Base-by-base conservation (phyloP, 1,139 yeast genomes). In the Tardiomyces blankii region DNA sequence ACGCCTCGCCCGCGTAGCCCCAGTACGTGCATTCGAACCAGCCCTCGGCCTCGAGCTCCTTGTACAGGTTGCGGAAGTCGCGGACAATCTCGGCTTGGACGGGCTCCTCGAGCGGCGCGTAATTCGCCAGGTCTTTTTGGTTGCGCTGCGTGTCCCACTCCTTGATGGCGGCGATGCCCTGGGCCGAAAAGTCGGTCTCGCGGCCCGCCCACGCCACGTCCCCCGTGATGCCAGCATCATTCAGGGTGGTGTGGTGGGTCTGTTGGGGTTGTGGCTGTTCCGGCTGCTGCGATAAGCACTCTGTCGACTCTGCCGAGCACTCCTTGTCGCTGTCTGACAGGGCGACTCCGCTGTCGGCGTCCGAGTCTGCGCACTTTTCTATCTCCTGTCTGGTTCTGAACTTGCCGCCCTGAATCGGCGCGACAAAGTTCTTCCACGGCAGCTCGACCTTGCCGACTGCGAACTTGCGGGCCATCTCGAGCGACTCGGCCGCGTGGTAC, bases 341-440 rank as follows among this genome's bases (percentile, higher is more conserved):
- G 16, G 47, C 51, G 9, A 54, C 49, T 1, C 53, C 61, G 41
- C 52, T 57, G 41, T 55, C 59, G 18, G 45, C 28, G 16, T 55
- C 56, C 45, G 48, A 46, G 39, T 28, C 30, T 13, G 35, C 28
- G 25, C 25, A 21, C 14, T 6, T 12, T 14, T 30, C 38, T 14
- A 45, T 18, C 38, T 60, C 61, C 25, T 48, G 53, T 23, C 48
- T 47, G 8, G 60, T 53, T 23, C 69, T 53, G 59, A 75, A 82
- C 3, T 60, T 56, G 0, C 87, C 95, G 7, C 95, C 95, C 63
- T 86, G 95, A 50, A 88, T 84, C 0, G 96, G 96, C 4, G 96
- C 95, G 35, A 83, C 60, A 59, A 86, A 65, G 60, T 85, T 83
- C 46, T 70, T 71, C 95, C 95, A 87, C 3, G 68, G 67, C 48